These are phyloP conservation scores for Kurtzmaniella quercitrusa DNA, from an alignment of 1,139 yeast species.

Conservation along the genomic window DNA sequence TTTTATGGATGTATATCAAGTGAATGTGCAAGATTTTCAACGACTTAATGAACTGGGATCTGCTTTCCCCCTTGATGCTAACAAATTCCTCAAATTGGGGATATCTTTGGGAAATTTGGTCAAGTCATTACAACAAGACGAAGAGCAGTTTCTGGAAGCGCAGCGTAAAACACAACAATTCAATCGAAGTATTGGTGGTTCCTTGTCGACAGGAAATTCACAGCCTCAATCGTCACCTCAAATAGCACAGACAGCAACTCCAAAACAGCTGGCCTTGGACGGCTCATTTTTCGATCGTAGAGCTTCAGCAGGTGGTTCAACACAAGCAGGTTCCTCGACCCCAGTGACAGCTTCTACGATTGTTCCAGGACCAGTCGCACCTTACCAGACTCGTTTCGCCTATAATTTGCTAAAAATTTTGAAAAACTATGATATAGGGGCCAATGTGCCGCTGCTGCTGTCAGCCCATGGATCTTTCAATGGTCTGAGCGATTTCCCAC, in stretches of 20 bases:
- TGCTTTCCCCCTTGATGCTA: constrained; percentile 34
- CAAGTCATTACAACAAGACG: constrained; percentile 35
- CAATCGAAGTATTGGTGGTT: constrained; percentile 6
- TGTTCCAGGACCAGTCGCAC: constrained; percentile 14
- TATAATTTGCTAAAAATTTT: constrained; percentile 31
- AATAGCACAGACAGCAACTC: background rate
- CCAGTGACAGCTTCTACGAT: constrained; percentile 1
- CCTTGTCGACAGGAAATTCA: background rate
- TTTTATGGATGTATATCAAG: constrained; percentile 31
- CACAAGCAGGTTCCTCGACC: background rate
- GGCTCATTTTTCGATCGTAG: background rate
- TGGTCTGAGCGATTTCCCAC: constrained; percentile 9
- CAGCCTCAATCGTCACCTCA: background rate
- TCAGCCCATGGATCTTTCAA: background rate
- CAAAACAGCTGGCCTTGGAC: constrained; percentile 1
- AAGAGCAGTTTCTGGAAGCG: constrained; percentile 24
- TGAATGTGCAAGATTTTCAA: constrained; percentile 25
- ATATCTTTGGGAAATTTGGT: constrained; percentile 43
- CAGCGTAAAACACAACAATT: constrained; percentile 21
- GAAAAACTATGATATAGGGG: constrained; percentile 42
- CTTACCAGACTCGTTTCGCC: constrained; percentile 33
- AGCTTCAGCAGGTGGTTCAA: background rate
- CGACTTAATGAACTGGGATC: constrained; percentile 17
- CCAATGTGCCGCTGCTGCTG: constrained; percentile 1
- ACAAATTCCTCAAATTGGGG: constrained; percentile 38